Evolutionary conservation across 208 protist species (phyloP).

Genomic region (Leishmania braziliensis): DNA sequence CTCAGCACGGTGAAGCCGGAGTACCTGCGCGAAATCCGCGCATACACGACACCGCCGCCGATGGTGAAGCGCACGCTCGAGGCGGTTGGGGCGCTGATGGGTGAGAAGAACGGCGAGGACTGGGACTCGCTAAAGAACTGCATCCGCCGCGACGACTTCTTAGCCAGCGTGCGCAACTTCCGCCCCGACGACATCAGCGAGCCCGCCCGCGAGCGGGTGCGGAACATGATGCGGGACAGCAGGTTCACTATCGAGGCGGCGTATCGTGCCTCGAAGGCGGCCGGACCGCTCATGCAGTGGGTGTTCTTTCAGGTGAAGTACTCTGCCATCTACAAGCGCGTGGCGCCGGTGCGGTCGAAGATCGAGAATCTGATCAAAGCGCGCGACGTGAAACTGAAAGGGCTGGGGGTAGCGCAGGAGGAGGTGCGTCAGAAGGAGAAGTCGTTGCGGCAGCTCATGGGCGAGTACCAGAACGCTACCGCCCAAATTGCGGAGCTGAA

Average conservation of each 20-base stretch:
- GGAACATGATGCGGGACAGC: slow-evolving; percentile 88
- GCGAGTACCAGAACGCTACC: slow-evolving; percentile 95
- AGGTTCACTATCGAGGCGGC: slow-evolving; percentile 95
- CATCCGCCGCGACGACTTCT: slow-evolving; percentile 95
- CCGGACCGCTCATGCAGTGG: slow-evolving; percentile 98
- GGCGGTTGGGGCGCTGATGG: slow-evolving; percentile 88
- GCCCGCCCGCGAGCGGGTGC: slow-evolving; percentile 52
- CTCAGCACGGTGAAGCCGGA: slow-evolving; percentile 96
- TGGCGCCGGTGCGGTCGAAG: slow-evolving; percentile 94
- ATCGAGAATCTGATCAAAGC: slow-evolving; percentile 88
- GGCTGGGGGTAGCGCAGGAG: slow-evolving; percentile 60
- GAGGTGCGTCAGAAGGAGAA: slow-evolving; percentile 90
- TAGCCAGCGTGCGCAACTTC: slow-evolving; percentile 95
- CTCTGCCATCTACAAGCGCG: slow-evolving; percentile 89
- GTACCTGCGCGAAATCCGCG: slow-evolving; percentile 98
- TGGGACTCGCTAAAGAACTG: slow-evolving; percentile 95
- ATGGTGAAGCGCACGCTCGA: slow-evolving; percentile 96
- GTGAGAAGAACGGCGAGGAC: slow-evolving; percentile 76
- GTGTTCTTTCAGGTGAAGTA: slow-evolving; percentile 95
- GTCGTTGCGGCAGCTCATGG: slow-evolving; percentile 88
- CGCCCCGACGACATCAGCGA: slow-evolving; percentile 87
- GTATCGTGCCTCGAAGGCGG: slow-evolving; percentile 95
- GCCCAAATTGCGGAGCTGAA: slow-evolving; percentile 93
- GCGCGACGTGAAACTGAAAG: slow-evolving; percentile 57
- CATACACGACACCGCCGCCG: slow-evolving; percentile 95